Conservation (phyloP, 1,139 yeast species). For the Kodamaea alishanica region DNA sequence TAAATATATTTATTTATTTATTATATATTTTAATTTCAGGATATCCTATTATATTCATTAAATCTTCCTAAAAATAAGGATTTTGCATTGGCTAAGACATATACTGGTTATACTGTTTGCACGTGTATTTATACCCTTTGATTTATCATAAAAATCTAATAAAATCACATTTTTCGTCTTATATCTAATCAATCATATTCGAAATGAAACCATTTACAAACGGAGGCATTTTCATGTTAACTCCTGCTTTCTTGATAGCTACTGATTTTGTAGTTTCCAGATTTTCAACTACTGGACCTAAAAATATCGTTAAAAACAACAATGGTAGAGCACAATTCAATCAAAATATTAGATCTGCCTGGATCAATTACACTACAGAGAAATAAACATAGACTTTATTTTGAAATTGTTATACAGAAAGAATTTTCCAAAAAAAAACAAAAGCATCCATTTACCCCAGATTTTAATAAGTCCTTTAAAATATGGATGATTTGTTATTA, state of each 20-base stretch:
- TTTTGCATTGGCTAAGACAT: not conserved
- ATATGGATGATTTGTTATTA: too few species aligned
- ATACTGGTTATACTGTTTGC: conserved; percentile 6
- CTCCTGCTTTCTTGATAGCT: conserved; percentile 19
- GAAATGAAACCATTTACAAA: conserved; percentile 15
- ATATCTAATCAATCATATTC: not conserved
- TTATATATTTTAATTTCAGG: not conserved
- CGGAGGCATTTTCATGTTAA: conserved; percentile 17
- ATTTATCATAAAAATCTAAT: not conserved
- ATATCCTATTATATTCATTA: too few species aligned
- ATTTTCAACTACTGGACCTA: conserved; percentile 15
- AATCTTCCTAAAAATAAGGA: too few species aligned
- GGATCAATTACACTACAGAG: conserved; percentile 2
- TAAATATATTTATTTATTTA: not conserved
- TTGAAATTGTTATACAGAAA: too few species aligned
- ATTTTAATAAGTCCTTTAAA: too few species aligned
- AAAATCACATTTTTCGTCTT: not conserved
- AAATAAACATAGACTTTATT: too few species aligned
- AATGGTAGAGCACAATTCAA: conserved; percentile 6
- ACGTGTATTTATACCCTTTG: not conserved
- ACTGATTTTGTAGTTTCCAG: conserved; percentile 18
- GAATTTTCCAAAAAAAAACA: too few species aligned
- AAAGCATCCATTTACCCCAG: too few species aligned
- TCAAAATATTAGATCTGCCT: conserved; percentile 7
- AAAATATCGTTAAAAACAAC: conserved; percentile 12